A percentile compares a stretch with the other conserved stretches of the same genome.
phyloP scores from a whole-genome alignment of 2,329 filamentous ascomycete genomes.

The Rhynchosporium secalis region DNA sequence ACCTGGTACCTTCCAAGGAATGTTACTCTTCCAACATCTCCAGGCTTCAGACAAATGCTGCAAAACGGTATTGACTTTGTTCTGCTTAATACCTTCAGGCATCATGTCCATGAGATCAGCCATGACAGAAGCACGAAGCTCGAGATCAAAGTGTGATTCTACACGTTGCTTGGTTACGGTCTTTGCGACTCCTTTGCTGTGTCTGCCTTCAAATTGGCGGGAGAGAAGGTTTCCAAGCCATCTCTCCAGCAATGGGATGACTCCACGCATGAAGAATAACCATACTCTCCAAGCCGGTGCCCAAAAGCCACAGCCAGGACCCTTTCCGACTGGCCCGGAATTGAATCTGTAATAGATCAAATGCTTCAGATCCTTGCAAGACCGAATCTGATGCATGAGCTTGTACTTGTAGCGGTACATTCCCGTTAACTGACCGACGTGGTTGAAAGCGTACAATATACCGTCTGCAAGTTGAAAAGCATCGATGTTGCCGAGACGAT shows the following conservation, averaged over 20 bases:
- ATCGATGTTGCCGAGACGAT: conserved; percentile 95
- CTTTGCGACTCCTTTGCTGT: conserved; percentile 98
- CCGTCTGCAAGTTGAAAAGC: conserved; percentile 98
- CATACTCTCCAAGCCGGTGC: conserved; percentile 97
- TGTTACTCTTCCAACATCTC: conserved; percentile 99
- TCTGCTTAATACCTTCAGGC: conserved; percentile 99
- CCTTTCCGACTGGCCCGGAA: conserved; percentile 92
- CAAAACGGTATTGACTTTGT: conserved; percentile 96
- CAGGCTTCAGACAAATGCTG: conserved; percentile 98
- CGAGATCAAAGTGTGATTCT: conserved; percentile 96
- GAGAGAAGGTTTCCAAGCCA: conserved; percentile 97
- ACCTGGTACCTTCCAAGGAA: conserved; percentile 98
- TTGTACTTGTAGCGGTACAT: conserved; percentile 99
- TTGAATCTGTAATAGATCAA: conserved; percentile 99
- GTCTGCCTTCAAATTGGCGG: conserved; percentile 95
- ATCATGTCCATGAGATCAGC: conserved; percentile 99
- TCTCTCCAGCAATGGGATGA: conserved; percentile 92
- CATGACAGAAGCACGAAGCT: conserved; percentile 97
- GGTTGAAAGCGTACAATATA: conserved; percentile 99
- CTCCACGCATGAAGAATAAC: conserved; percentile 99
- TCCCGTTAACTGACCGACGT: conserved; percentile 94
- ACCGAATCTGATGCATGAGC: conserved; percentile 98
- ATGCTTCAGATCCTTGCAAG: conserved; percentile 98
- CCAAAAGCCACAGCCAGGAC: conserved; percentile 98
- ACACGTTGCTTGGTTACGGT: conserved; percentile 99